These are phyloP conservation scores for Fusarium nematophilum DNA, from an alignment of 2,329 filamentous ascomycete genomes.

Conservation along the genomic window DNA sequence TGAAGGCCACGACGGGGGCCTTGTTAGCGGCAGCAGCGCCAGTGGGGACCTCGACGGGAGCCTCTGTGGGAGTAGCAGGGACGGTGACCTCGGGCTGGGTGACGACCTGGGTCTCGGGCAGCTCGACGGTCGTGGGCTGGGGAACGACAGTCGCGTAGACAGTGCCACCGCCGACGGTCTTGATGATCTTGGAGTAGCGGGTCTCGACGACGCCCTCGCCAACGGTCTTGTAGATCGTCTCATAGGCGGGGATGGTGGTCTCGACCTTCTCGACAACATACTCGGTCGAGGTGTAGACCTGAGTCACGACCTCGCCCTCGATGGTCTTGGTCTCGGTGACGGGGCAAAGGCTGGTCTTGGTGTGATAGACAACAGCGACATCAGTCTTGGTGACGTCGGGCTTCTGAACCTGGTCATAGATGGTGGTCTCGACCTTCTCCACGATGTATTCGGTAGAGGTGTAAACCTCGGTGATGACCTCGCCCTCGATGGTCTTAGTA, in stretches of 20 bases:
- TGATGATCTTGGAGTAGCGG: conserved; percentile 42
- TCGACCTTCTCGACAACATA: conserved; percentile 44
- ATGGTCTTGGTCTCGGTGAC: conserved; percentile 46
- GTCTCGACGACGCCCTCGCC: conserved; percentile 36
- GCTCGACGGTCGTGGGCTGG: conserved; percentile 43
- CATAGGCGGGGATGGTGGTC: conserved; percentile 51
- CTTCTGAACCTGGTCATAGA: conserved; percentile 50
- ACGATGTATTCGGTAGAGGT: conserved; percentile 43
- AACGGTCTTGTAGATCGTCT: conserved; percentile 41
- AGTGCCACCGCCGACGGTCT: conserved; percentile 43
- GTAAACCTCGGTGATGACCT: conserved; percentile 42
- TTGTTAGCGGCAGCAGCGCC: conserved; percentile 48
- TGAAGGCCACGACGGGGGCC: conserved; percentile 49
- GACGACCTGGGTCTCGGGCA: conserved; percentile 40
- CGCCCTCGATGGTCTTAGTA: conserved; percentile 47
- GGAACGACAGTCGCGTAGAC: conserved; percentile 46
- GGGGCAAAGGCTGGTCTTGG: conserved; percentile 52
- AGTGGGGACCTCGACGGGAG: conserved; percentile 43
- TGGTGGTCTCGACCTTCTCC: conserved; percentile 49
- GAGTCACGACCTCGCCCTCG: conserved; percentile 54
- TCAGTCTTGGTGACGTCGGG: conserved; percentile 52
- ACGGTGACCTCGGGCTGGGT: conserved; percentile 38
- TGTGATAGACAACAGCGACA: conserved; percentile 52
- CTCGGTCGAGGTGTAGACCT: conserved; percentile 46
- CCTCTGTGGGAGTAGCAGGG: conserved; percentile 29